These are phyloP conservation scores for Pugionium dolabratum DNA, from an alignment of 345 rosid species.

Conservation along the genomic window DNA sequence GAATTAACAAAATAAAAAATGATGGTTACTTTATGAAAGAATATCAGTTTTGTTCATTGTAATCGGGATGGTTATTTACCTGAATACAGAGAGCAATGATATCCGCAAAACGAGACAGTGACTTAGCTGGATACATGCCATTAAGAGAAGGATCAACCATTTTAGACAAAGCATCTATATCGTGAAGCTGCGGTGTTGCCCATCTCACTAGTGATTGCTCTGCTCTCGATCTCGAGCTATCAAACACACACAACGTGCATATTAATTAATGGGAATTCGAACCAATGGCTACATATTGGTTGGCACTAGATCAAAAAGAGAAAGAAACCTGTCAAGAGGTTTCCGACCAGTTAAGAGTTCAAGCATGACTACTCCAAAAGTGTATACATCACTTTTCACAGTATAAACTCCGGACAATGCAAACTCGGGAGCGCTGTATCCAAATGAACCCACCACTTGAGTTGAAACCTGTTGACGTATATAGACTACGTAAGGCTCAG, in stretches of 20 bases:
- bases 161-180: constrained; percentile 92
- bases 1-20: constrained; percentile 3
- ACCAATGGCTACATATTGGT: background rate
- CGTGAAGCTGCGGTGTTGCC: constrained; percentile 98
- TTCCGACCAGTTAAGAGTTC: constrained; percentile 96
- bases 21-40: constrained; percentile 55
- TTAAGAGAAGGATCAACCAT: constrained; percentile 95
- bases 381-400: constrained; percentile 96
- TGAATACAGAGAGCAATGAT: constrained; percentile 95
- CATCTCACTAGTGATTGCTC: constrained; percentile 99
- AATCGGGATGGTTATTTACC: constrained; percentile 47
- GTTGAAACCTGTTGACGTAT: constrained; percentile 67
- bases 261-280: background rate
- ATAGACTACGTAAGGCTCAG: constrained; percentile 12
- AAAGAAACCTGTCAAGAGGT: constrained; percentile 86
- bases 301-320: background rate
- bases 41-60: constrained; percentile 4
- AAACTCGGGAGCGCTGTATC: constrained; percentile 98
- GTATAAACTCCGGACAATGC: constrained; percentile 94
- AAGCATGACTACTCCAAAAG: constrained; percentile 98
- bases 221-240: constrained; percentile 81
- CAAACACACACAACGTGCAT: background rate
- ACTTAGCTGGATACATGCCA: constrained; percentile 99
- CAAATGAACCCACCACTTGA: constrained; percentile 94
- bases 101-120: constrained; percentile 96